phyloP scores from a whole-genome alignment of 805 yeast species.

The Metschnikowia santaceciliae region DNA sequence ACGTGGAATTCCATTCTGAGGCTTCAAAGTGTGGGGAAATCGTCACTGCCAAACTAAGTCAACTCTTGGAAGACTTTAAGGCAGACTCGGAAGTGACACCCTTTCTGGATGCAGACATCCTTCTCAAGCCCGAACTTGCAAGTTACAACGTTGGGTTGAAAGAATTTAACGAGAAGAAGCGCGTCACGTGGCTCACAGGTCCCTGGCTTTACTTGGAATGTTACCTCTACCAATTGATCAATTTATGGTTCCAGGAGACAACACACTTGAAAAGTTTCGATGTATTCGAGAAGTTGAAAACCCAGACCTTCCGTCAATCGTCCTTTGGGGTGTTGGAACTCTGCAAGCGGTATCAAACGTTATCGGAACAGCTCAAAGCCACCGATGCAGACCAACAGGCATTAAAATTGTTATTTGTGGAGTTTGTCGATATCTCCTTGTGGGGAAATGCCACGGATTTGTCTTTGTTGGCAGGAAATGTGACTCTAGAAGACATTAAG shows the following conservation, averaged over 20 bases:
- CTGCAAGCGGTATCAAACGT: slow-evolving; percentile 54
- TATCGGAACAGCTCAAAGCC: slow-evolving; percentile 23
- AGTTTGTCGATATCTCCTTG: slow-evolving; percentile 79
- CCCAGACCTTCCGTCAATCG: slow-evolving; percentile 71
- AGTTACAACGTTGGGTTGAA: slow-evolving; percentile 58
- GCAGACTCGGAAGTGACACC: slow-evolving; percentile 29
- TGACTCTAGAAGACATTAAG: slow-evolving; percentile 77
- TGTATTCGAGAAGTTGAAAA: slow-evolving; percentile 66
- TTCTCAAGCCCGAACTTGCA: slow-evolving; percentile 44
- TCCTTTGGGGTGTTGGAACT: slow-evolving; percentile 75
- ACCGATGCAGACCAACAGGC: slow-evolving; percentile 34
- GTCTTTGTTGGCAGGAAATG: slow-evolving; percentile 83
- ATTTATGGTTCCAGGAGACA: slow-evolving; percentile 42
- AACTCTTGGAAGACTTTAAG: slow-evolving; percentile 42
- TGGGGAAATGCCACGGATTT: slow-evolving; percentile 99
- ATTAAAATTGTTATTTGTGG: slow-evolving; percentile 62
- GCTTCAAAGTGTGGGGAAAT: slow-evolving; percentile 51
- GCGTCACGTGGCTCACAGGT: slow-evolving; percentile 69
- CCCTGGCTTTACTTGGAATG: slow-evolving; percentile 93
- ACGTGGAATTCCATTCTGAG: slow-evolving; percentile 7
- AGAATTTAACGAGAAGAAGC: slow-evolving; percentile 21
- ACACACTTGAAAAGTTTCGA: slow-evolving; percentile 47
- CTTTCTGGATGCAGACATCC: slow-evolving; percentile 31
- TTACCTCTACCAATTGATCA: slow-evolving; percentile 68
- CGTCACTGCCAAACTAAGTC: slow-evolving; percentile 32